Evolutionary conservation across 169 alveolate genomes (phyloP), one percentile per base, ranked within the genome.

Genomic region (Cryptosporidium parvum): DNA sequence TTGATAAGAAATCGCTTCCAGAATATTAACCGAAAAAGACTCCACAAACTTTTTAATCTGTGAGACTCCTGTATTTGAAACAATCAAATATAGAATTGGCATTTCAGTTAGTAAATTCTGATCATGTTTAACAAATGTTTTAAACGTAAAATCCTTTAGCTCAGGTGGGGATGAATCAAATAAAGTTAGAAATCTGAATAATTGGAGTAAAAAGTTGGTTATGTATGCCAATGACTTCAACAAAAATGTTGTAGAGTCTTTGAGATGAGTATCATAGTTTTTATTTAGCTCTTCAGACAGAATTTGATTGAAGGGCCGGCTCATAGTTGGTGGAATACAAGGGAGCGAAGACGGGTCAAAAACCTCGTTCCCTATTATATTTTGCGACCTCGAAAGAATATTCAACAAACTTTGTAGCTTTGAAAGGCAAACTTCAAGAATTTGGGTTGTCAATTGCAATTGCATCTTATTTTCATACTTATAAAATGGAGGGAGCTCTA

Each of bases 361-460:
- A 14, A 58, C 35, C 33, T 80, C 89, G 29, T 31, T 65, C 42
- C 89, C 89, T 18, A 80, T 80, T 45, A 80, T 62, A 58, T 80
- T 80, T 44, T 59, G 72, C 26, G 89, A 80, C 62, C 89, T 80
- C 7, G 68, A 42, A 61, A 80, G 75, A 18, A 80, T 62, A 26
- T 42, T 59, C 45, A 59, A 5, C 67, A 80, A 12, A 23, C 65
- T 42, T 33, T 80, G 89, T 23, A 80, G 45, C 8, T 45, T 80
- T 2, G 37, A 26, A 37, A 80, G 23, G 52, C 80, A 80, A 31
- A 14, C 12, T 26, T 80, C 89, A 12, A 80, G 42, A 23, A 26
- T 65, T 14, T 45, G 23, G 0, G 67, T 42, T 21, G 33, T 62
- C 3, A 80, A 44, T 62, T 7, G 51, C 10, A 44, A 62, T 5